Percentiles rank a stretch among this genome's conserved stretches.
These are phyloP conservation scores for Mortierella antarctica DNA, from an alignment of 192 early-diverging fungal genomes.

Conservation along the genomic window DNA sequence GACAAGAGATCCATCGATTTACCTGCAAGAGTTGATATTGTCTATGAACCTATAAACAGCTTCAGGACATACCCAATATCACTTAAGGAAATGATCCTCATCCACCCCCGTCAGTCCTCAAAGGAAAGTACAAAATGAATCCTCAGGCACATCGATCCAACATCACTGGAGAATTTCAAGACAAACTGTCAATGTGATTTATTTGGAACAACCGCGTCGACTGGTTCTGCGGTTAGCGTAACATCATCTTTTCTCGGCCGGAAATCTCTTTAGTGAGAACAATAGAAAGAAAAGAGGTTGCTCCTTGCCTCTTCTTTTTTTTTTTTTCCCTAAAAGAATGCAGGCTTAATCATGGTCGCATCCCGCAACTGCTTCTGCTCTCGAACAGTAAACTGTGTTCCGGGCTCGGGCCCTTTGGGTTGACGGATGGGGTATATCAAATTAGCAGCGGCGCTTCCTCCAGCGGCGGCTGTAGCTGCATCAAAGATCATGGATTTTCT, in stretches of 20 bases:
- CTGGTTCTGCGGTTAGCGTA: neutral
- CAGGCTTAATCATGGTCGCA: constrained; percentile 50
- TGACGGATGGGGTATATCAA: constrained; percentile 78
- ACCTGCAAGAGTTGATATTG: no score
- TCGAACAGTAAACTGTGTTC: constrained; percentile 78
- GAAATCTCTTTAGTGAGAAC: neutral
- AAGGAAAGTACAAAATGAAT: no score
- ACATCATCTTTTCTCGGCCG: neutral
- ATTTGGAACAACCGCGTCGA: no score
- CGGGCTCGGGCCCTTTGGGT: constrained; percentile 77
- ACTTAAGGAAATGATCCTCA: no score
- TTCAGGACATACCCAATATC: no score
- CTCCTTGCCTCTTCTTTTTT: no score
- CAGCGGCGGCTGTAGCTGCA: constrained; percentile 34
- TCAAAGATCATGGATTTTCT: constrained; percentile 65
- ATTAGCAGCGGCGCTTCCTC: constrained; percentile 17
- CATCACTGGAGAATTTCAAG: no score
- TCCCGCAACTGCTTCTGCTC: constrained; percentile 48
- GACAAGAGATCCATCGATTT: no score
- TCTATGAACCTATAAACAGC: no score
- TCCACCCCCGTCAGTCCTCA: no score
- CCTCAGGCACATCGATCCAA: no score
- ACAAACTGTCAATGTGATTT: no score
- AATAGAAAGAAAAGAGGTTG: neutral
- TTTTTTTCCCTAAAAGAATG: constrained; percentile 10